These are phyloP conservation scores for Ammopiptanthus mongolicus DNA, from an alignment of 306 rosid genomes.

Conservation along the genomic window DNA sequence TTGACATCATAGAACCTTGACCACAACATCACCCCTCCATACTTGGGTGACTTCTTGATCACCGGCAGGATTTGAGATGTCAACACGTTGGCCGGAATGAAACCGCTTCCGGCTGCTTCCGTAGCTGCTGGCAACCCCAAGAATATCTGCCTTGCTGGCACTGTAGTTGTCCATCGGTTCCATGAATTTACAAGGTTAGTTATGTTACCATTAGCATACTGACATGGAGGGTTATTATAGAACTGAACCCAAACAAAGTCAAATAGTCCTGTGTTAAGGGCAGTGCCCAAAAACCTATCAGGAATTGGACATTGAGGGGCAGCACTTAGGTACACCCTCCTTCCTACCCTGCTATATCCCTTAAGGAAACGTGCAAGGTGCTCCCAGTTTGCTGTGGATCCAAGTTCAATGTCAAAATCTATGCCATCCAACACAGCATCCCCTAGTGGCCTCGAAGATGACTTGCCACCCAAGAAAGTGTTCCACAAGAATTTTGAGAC, in stretches of 20 bases:
- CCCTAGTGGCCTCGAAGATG: constrained; percentile 58
- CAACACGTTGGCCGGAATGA: constrained; percentile 47
- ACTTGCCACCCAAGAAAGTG: constrained; percentile 66
- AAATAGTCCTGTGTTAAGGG: constrained; percentile 50
- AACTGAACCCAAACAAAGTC: constrained; percentile 67
- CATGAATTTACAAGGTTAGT: constrained; percentile 53
- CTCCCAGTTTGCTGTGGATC: constrained; percentile 35
- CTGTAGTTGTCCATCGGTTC: constrained; percentile 44
- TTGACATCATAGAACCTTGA: constrained; percentile 48
- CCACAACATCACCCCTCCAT: constrained; percentile 88
- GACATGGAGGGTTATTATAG: constrained; percentile 44
- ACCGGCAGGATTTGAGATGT: constrained; percentile 46
- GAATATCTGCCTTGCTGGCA: constrained; percentile 32
- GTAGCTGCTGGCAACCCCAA: constrained; percentile 64
- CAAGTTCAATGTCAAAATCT: constrained; percentile 73
- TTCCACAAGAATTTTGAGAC: constrained; percentile 50
- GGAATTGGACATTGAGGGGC: constrained; percentile 90
- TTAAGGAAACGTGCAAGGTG: constrained; percentile 45
- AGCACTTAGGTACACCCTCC: constrained; percentile 47
- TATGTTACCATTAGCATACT: constrained; percentile 39
- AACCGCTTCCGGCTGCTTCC: constrained; percentile 59
- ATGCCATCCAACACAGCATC: constrained; percentile 65
- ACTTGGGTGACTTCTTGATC: constrained; percentile 43
- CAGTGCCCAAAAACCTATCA: constrained; percentile 41
- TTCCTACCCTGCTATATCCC: constrained; percentile 2